Evolutionary conservation across 169 alveolate species (phyloP).

Genomic region (Plasmodium falciparum): DNA sequence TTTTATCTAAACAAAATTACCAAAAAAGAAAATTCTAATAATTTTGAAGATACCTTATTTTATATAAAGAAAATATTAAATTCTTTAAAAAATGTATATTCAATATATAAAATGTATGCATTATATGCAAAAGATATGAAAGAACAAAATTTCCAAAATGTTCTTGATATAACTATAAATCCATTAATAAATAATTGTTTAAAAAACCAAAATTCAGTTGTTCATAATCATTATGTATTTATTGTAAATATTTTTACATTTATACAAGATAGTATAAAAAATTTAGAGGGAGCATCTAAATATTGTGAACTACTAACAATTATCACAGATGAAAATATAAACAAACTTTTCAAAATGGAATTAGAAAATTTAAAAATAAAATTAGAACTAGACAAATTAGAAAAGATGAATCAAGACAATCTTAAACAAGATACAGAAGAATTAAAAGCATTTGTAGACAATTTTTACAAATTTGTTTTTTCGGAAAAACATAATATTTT

Average conservation of each 20-base stretch:
- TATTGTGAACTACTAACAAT: slow-evolving; percentile 51
- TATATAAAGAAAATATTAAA: slow-evolving; percentile 52
- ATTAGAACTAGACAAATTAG: slow-evolving; percentile 43
- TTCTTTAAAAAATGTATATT: slow-evolving; percentile 45
- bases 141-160: slow-evolving; percentile 66
- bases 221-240: slow-evolving; percentile 52
- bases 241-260: slow-evolving; percentile 60
- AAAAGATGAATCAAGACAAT: not conserved
- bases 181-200: slow-evolving; percentile 72
- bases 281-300: slow-evolving; percentile 52
- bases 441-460: slow-evolving; percentile 28
- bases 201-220: slow-evolving; percentile 41
- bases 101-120: slow-evolving; percentile 36
- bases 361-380: slow-evolving; percentile 2
- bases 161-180: slow-evolving; percentile 71
- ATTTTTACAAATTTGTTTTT: slow-evolving; percentile 62
- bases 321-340: slow-evolving; percentile 47
- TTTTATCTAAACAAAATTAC: slow-evolving; percentile 51
- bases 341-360: slow-evolving; percentile 44
- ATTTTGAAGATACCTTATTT: slow-evolving; percentile 33
- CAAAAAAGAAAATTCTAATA: slow-evolving; percentile 24
- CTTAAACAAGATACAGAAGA: slow-evolving; percentile 27
- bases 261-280: slow-evolving; percentile 57
- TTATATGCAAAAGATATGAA: slow-evolving; percentile 8
- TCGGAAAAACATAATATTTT: slow-evolving; percentile 40